Evolutionary conservation across 1,284 basidiomycete genomes (phyloP).

Genomic region (Sporisorium iseilematis-ciliati): DNA sequence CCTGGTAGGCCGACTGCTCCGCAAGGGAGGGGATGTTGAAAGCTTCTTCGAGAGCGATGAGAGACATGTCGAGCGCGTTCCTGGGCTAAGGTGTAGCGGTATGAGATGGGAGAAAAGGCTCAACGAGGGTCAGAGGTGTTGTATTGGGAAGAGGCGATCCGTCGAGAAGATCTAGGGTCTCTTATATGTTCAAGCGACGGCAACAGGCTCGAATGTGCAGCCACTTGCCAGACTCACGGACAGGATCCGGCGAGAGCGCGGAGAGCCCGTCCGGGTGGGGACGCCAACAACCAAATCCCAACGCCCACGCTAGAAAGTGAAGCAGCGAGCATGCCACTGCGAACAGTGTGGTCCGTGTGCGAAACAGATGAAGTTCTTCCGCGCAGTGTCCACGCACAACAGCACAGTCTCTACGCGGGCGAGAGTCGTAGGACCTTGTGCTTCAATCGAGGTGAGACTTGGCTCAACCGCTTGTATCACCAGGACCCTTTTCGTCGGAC

Average conservation of each 20-base stretch:
- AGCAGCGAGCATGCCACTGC: background rate
- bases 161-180: background rate
- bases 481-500: constrained; percentile 5
- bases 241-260: constrained; percentile 1
- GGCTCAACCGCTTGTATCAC: background rate
- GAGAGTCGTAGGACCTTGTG: background rate
- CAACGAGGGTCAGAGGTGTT: background rate
- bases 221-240: background rate
- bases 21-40: constrained; percentile 51
- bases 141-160: background rate
- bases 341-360: constrained; percentile 3
- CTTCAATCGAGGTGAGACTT: background rate
- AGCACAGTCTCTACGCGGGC: background rate
- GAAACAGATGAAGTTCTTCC: background rate
- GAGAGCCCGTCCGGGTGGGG: constrained; percentile 1
- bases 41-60: constrained; percentile 51
- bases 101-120: background rate
- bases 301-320: background rate
- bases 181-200: background rate
- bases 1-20: constrained; percentile 53
- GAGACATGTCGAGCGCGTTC: constrained; percentile 23
- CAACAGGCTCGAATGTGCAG: background rate
- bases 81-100: background rate
- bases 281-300: background rate
- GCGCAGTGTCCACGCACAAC: background rate